A percentile compares a stretch with the other conserved stretches of the same genome.
Evolutionary conservation across 352 stramenopile genomes (phyloP).

Genomic region (Phytophthora agathidicida): DNA sequence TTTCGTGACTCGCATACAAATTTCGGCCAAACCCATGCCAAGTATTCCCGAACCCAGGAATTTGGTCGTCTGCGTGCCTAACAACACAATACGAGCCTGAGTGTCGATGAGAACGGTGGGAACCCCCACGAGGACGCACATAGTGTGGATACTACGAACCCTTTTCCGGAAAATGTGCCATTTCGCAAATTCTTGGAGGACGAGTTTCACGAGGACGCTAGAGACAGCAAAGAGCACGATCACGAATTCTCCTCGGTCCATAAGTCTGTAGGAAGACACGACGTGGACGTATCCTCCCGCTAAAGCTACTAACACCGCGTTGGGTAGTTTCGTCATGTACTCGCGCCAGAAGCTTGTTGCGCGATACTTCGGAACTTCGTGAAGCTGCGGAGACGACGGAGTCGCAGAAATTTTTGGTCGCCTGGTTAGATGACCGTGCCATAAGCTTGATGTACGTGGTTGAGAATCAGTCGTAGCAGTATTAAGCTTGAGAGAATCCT

Average conservation of each 20-base stretch:
- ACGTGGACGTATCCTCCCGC: conserved; percentile 34
- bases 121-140: conserved; percentile 46
- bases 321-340: background rate
- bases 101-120: conserved; percentile 59
- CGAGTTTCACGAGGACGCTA: conserved; percentile 38
- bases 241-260: conserved; percentile 7
- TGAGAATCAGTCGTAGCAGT: background rate
- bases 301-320: background rate
- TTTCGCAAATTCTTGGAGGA: conserved; percentile 35
- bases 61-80: conserved; percentile 29
- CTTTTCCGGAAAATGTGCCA: conserved; percentile 25
- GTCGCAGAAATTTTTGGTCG: background rate
- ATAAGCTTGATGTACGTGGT: background rate
- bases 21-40: conserved; percentile 32
- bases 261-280: conserved; percentile 10
- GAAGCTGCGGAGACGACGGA: background rate
- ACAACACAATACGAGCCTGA: conserved; percentile 48
- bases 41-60: conserved; percentile 24
- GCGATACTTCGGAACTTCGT: conserved; percentile 6
- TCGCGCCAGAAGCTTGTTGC: conserved; percentile 7
- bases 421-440: no score
- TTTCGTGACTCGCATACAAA: conserved; percentile 33
- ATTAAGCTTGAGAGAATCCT: background rate
- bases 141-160: conserved; percentile 42
- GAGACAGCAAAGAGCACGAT: conserved; percentile 22